Percentiles rank a stretch among this genome's conserved stretches.
Evolutionary conservation across 139 green algal species (phyloP).

Genomic region (Chlamydomonas eustigma): DNA sequence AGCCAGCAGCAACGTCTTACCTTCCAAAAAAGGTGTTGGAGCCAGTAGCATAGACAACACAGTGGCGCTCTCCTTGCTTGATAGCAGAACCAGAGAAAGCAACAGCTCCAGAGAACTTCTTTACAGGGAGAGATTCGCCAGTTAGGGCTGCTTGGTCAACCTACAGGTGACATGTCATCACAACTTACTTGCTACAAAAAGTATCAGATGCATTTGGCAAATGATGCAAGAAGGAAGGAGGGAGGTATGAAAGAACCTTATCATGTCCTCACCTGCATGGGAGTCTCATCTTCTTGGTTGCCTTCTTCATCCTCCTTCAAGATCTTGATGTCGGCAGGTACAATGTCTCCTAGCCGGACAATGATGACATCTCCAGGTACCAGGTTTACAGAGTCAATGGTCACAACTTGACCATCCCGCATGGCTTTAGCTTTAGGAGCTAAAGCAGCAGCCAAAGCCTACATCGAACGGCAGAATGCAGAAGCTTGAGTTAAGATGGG

Average conservation of each 20-base stretch:
- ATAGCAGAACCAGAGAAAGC: slow-evolving; percentile 78
- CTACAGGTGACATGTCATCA: slow-evolving; percentile 24
- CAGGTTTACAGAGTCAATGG: slow-evolving; percentile 55
- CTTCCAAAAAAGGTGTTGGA: slow-evolving; percentile 84
- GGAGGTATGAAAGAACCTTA: no score
- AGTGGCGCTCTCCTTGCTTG: slow-evolving; percentile 84
- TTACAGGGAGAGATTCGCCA: slow-evolving; percentile 81
- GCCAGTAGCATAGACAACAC: slow-evolving; percentile 72
- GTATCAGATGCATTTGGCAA: no score
- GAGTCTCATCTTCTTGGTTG: slow-evolving; percentile 50
- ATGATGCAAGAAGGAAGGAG: no score
- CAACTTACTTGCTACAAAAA: no score
- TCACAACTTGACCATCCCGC: slow-evolving; percentile 51
- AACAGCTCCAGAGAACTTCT: slow-evolving; percentile 76
- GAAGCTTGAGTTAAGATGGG: no score
- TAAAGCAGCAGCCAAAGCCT: slow-evolving; percentile 68
- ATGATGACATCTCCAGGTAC: slow-evolving; percentile 80
- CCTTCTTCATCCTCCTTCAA: slow-evolving; percentile 44
- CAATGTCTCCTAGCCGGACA: slow-evolving; percentile 73
- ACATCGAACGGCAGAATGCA: background rate
- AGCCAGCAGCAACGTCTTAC: no score
- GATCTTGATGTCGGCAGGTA: slow-evolving; percentile 85
- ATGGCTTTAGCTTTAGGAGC: slow-evolving; percentile 63
- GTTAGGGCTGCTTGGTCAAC: slow-evolving; percentile 82
- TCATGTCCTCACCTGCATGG: slow-evolving; percentile 56